Percentiles rank a stretch among this genome's conserved stretches.
These are phyloP conservation scores for Triticum urartu DNA, from an alignment of 176 grass and related monocot genomes.

Conservation along the genomic window DNA sequence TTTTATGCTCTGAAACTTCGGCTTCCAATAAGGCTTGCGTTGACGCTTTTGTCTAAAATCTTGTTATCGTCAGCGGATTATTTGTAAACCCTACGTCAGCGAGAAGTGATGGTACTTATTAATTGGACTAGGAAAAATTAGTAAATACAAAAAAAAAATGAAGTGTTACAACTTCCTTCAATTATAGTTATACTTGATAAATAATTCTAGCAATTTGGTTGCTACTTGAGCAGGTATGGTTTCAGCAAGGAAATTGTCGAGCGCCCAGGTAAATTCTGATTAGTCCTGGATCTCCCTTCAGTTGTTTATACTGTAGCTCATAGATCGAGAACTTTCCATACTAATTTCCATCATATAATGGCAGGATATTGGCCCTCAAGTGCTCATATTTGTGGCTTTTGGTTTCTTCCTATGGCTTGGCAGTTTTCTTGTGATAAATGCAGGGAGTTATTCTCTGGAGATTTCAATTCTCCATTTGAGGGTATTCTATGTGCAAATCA, in stretches of 20 bases:
- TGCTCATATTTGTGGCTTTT: constrained; percentile 74
- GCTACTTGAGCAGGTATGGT: constrained; percentile 61
- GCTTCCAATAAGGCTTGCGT: neutral
- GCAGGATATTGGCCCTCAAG: constrained; percentile 83
- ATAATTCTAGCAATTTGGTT: constrained; percentile 3
- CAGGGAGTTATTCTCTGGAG: constrained; percentile 39
- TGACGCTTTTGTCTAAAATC: neutral
- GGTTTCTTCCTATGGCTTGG: constrained; percentile 86
- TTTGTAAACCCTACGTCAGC: constrained; percentile 2
- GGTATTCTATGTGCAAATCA: constrained; percentile 57
- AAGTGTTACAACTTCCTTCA: neutral
- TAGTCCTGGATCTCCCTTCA: neutral
- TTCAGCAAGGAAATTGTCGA: constrained; percentile 97
- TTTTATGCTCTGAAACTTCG: neutral
- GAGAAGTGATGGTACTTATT: neutral
- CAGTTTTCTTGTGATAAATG: constrained; percentile 93
- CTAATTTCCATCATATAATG: constrained; percentile 17
- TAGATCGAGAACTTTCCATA: neutral
- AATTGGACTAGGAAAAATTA: neutral
- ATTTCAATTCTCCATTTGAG: constrained; percentile 34
- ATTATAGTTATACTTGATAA: neutral
- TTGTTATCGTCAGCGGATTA: neutral
- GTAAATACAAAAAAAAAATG: constrained; percentile 1
- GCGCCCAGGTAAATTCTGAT: constrained; percentile 54
- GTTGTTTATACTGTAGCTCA: neutral